phyloP scores from a whole-genome alignment of 2,329 filamentous ascomycete genomes.

The Fusarium incarnatum region DNA sequence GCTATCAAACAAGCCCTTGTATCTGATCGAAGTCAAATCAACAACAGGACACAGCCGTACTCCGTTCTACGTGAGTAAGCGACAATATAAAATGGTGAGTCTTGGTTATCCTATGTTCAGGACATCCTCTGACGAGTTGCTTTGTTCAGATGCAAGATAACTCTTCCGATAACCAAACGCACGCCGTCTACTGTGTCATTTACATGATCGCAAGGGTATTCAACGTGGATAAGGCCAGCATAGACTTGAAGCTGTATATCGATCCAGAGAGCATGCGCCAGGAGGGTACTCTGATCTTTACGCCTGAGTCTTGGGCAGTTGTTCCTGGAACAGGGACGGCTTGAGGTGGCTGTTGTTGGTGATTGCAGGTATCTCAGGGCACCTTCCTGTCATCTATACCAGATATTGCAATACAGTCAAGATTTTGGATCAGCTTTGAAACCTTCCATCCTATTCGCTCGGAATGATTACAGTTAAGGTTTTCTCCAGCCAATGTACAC shows the following conservation, averaged over 20 bases:
- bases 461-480: neutral
- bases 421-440: neutral
- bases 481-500: neutral
- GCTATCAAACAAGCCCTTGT: constrained; percentile 49
- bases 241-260: constrained; percentile 54
- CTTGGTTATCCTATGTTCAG: neutral
- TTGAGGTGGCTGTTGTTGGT: neutral
- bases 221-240: constrained; percentile 47
- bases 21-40: constrained; percentile 65
- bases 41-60: constrained; percentile 54
- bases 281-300: constrained; percentile 40
- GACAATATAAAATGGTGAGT: constrained; percentile 57
- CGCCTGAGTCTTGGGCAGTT: constrained; percentile 30
- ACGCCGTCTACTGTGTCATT: constrained; percentile 34
- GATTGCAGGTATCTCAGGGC: fast-evolving
- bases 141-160: constrained; percentile 43
- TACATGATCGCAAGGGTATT: constrained; percentile 58
- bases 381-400: neutral
- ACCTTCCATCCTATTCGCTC: fast-evolving
- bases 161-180: neutral
- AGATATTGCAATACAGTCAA: neutral
- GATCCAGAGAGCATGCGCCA: constrained; percentile 51
- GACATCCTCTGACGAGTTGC: neutral
- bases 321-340: constrained; percentile 7
- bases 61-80: constrained; percentile 61